Evolutionary conservation across 768 basidiomycete genomes (phyloP).

Genomic region (Trichaptum fuscoviolaceum): DNA sequence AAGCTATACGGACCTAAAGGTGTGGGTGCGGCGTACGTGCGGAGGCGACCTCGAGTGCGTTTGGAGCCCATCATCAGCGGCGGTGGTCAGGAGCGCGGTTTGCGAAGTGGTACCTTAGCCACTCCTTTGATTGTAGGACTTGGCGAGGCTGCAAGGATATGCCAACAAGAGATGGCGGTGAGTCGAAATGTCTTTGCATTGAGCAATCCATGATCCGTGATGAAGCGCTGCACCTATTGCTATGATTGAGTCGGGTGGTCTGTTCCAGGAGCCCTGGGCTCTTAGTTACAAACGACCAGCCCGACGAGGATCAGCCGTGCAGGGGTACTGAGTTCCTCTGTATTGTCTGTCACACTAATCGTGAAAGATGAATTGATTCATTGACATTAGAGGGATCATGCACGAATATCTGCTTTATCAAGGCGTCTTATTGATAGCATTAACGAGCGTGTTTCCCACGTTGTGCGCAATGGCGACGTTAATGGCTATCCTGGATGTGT

Average conservation of each 20-base stretch:
- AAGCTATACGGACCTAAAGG: constrained; percentile 99
- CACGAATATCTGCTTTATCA: constrained; percentile 65
- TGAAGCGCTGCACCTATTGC: constrained; percentile 13
- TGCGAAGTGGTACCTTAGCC: constrained; percentile 92
- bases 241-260: constrained; percentile 25
- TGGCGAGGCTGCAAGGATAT: constrained; percentile 92
- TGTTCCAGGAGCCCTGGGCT: constrained; percentile 22
- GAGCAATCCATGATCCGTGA: neutral
- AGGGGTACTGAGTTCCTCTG: constrained; percentile 82
- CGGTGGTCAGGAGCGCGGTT: constrained; percentile 94
- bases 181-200: constrained; percentile 32
- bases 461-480: constrained; percentile 90
- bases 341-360: neutral
- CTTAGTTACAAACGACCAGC: constrained; percentile 34
- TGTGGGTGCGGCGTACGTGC: constrained; percentile 89
- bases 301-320: constrained; percentile 66
- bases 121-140: constrained; percentile 85
- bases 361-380: constrained; percentile 6
- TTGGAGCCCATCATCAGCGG: constrained; percentile 93
- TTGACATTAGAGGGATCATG: constrained; percentile 66
- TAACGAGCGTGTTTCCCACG: constrained; percentile 78
- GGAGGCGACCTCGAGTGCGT: constrained; percentile 86
- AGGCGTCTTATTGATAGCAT: constrained; percentile 79
- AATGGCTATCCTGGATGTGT: constrained; percentile 94
- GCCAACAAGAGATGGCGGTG: constrained; percentile 88